Conservation (phyloP, 805 yeast species). For the Starmerella apicola region DNA sequence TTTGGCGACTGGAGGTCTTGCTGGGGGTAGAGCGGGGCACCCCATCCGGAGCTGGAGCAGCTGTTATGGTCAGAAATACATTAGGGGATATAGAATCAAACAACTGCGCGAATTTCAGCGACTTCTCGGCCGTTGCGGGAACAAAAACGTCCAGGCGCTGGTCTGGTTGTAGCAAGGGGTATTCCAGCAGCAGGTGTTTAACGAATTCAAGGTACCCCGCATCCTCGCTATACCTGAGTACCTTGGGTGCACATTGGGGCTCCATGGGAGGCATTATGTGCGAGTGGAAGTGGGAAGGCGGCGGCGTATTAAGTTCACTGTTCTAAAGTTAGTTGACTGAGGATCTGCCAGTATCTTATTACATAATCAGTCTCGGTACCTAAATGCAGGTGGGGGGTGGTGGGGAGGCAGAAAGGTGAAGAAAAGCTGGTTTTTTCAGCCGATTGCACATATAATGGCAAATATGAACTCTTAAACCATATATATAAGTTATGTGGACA, state of each 20-base stretch:
- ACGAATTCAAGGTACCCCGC: not conserved
- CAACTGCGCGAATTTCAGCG: slow-evolving; percentile 1
- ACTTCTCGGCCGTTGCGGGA: not conserved
- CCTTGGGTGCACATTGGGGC: not conserved
- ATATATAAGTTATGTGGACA: no score
- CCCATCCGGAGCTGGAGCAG: no score
- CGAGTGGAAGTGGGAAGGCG: not conserved
- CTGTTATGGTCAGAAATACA: no score
- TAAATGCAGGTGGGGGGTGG: no score
- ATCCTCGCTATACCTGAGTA: slow-evolving; percentile 1
- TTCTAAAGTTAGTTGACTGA: not conserved
- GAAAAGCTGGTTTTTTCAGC: no score
- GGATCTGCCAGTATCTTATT: not conserved
- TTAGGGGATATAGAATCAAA: slow-evolving; percentile 5
- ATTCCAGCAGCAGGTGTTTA: slow-evolving; percentile 2
- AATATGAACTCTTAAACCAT: no score
- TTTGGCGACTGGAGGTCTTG: no score
- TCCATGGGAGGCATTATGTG: not conserved
- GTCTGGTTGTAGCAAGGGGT: slow-evolving; percentile 2
- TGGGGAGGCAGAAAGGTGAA: no score
- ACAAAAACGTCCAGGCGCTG: slow-evolving; percentile 1
- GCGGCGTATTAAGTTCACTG: not conserved
- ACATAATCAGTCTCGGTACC: no score
- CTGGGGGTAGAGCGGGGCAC: no score
- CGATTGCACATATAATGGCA: no score